Percentiles rank a stretch among this genome's conserved stretches.
Evolutionary conservation across 2,329 filamentous ascomycete species (phyloP).

Genomic region (Colletotrichum theobromicola): DNA sequence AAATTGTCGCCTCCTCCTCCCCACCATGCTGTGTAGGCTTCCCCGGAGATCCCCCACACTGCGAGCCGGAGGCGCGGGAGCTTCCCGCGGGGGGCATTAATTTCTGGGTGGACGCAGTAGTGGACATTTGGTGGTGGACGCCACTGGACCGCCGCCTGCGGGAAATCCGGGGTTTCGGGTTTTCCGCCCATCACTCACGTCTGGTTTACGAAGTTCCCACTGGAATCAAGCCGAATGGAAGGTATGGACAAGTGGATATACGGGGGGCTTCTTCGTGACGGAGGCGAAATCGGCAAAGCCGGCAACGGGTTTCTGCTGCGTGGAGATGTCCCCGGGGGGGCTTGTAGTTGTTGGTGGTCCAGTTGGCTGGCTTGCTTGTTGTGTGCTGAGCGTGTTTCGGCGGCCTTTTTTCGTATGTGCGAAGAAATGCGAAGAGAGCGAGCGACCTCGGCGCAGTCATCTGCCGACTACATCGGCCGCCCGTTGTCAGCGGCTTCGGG

Average conservation of each 20-base stretch:
- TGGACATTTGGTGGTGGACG: neutral
- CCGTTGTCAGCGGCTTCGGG: neutral
- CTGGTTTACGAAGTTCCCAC: neutral
- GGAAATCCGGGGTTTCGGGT: neutral
- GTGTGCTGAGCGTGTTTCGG: neutral
- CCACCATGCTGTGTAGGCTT: neutral
- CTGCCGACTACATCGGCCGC: neutral
- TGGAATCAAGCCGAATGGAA: neutral
- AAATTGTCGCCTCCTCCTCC: neutral
- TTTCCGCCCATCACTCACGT: neutral
- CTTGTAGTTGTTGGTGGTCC: neutral
- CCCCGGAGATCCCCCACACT: conserved; percentile 18
- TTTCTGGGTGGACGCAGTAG: neutral
- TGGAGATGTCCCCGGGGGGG: neutral
- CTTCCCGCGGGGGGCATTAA: neutral
- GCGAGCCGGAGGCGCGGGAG: neutral
- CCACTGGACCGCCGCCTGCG: neutral
- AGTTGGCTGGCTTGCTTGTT: neutral
- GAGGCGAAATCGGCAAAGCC: conserved; percentile 1
- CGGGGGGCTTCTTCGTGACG: neutral
- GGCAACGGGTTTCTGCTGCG: neutral
- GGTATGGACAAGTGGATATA: neutral
- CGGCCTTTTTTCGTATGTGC: neutral
- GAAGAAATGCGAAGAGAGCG: neutral
- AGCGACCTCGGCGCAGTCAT: conserved; percentile 3